Evolutionary conservation across 495 filamentous ascomycete genomes (phyloP), one percentile per base, ranked within the genome.

Genomic region (Penicillium riverlandense): DNA sequence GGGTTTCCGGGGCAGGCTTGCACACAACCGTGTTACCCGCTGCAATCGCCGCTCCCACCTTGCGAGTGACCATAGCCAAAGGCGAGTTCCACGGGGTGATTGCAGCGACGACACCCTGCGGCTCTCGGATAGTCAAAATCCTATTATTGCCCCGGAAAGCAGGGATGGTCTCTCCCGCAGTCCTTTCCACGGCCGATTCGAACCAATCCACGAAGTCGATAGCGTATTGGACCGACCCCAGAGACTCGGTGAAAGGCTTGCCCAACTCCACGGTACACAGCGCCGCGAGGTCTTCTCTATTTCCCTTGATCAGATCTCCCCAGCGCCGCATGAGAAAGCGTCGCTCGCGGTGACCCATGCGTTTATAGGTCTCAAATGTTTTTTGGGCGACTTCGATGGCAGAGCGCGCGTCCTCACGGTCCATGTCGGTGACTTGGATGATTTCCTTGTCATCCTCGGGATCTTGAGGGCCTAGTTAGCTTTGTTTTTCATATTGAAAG

Each of bases 281-380:
- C 3, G 41, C 40, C n/a, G 46, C 46, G 27, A 49, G 35, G 28
- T 49, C 46, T 6, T 49, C 40, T 8, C 14, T 11, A 32, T 40
- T 41, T 30, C 4, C 29, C 6, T 37, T 27, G 22, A 43, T 43
- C 8, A 37, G 39, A 6, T 43, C 36, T 5, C 11, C 36, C 40
- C 40, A 49, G 9, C 31, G 27, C 16, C 40, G 46, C 11, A 49
- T 35, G 8, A 43, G 35, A 12, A 11, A 32, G 6, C 29, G 33
- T 7, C 46, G 40, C n/a, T 43, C 35, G 11, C 46, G 46, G 11
- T 35, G 27, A 10, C 40, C 31, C 10, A 36, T 41, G 11, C 39
- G 22, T n/a, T 43, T 28, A 28, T 43, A 49, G 12, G 13, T 14
- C 6, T 39, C 82, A 77, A 14, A 84, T 65, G 5, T 22, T 28